phyloP scores from a whole-genome alignment of 2,329 filamentous ascomycete species.

The Aspergillus japonicus region DNA sequence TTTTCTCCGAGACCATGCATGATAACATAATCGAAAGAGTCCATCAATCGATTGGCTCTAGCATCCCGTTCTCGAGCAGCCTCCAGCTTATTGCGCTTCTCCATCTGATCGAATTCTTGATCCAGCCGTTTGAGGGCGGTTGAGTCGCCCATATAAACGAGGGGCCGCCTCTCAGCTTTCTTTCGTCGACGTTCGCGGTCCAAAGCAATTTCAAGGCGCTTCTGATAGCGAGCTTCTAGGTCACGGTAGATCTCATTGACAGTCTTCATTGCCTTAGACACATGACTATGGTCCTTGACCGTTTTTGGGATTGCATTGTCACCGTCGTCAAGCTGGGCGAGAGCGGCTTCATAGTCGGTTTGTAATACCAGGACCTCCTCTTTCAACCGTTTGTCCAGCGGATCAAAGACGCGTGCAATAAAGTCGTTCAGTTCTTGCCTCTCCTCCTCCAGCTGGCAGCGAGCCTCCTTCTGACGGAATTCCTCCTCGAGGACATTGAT shows the following conservation, averaged over 20 bases:
- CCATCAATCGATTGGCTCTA: slow-evolving; percentile 51
- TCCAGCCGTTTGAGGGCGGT: slow-evolving; percentile 51
- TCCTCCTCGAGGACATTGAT: slow-evolving; percentile 56
- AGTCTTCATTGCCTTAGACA: slow-evolving; percentile 47
- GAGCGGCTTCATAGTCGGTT: slow-evolving; percentile 46
- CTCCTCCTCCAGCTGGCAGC: slow-evolving; percentile 54
- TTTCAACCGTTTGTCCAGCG: slow-evolving; percentile 50
- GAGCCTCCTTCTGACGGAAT: slow-evolving; percentile 53
- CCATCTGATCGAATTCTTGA: slow-evolving; percentile 51
- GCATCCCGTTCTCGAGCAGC: slow-evolving; percentile 51
- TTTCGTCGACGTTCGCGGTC: slow-evolving; percentile 57
- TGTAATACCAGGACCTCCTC: slow-evolving; percentile 51
- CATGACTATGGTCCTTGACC: slow-evolving; percentile 32
- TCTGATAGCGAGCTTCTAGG: slow-evolving; percentile 51
- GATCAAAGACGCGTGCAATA: slow-evolving; percentile 51
- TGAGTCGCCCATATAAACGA: slow-evolving; percentile 53
- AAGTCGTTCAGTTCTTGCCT: slow-evolving; percentile 53
- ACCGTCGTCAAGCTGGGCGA: slow-evolving; percentile 43
- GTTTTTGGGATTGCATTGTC: slow-evolving; percentile 36
- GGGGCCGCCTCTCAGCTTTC: slow-evolving; percentile 53
- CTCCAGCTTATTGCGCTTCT: slow-evolving; percentile 51
- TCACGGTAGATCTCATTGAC: slow-evolving; percentile 48
- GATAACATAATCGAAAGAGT: slow-evolving; percentile 52
- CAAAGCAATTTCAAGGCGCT: slow-evolving; percentile 50
- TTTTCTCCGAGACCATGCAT: slow-evolving; percentile 52